A percentile compares a stretch with the other conserved stretches of the same genome.
Evolutionary conservation across 1,139 yeast species (phyloP).

Genomic region (Lodderomyces margitis): DNA sequence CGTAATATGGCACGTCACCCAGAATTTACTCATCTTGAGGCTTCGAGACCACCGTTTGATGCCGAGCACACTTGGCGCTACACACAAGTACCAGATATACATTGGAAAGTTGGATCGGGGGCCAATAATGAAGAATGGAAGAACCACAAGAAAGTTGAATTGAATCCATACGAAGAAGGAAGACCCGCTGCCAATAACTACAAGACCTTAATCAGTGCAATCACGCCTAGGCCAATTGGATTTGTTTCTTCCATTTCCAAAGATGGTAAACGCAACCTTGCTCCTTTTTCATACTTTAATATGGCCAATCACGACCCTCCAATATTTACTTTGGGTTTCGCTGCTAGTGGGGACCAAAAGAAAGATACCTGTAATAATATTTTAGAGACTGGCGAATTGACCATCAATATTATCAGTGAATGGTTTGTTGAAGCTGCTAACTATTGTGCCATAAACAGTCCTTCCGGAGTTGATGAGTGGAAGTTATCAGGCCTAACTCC

Average conservation of each 20-base stretch:
- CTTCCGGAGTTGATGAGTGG: conserved; percentile 55
- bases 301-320: conserved; percentile 58
- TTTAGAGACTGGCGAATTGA: conserved; percentile 51
- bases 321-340: conserved; percentile 50
- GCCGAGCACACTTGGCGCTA: conserved; percentile 17
- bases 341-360: conserved; percentile 33
- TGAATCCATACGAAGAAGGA: conserved; percentile 50
- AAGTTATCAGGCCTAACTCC: conserved; percentile 55
- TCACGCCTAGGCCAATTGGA: conserved; percentile 62
- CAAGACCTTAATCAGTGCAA: conserved; percentile 46
- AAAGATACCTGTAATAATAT: conserved; percentile 54
- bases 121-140: conserved; percentile 46
- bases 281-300: conserved; percentile 59
- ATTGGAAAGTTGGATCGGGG: conserved; percentile 52
- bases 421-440: conserved; percentile 69
- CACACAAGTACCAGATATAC: conserved; percentile 25
- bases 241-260: conserved; percentile 47
- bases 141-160: conserved; percentile 39
- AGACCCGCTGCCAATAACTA: conserved; percentile 48
- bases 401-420: conserved; percentile 60
- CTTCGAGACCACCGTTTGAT: conserved; percentile 25
- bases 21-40: conserved; percentile 27
- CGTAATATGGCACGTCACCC: conserved; percentile 15
- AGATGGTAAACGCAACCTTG: conserved; percentile 48
- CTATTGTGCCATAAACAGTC: conserved; percentile 47